A percentile compares a stretch with the other conserved stretches of the same genome.
Conservation (phyloP, 495 filamentous ascomycete species). For the Recurvomyces mirabilis region DNA sequence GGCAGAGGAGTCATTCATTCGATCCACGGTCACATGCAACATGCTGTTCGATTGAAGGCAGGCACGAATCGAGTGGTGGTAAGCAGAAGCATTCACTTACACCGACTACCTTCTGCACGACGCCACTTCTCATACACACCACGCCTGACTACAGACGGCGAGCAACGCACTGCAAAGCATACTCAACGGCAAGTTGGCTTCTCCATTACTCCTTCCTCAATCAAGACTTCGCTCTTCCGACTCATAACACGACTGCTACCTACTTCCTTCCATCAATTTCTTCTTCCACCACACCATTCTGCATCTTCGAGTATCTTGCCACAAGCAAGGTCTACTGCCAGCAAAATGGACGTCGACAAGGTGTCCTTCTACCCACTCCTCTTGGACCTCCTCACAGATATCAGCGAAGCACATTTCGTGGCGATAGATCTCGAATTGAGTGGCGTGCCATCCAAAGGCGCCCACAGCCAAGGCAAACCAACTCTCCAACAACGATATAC, state of each 20-base stretch:
- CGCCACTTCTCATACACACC: no score
- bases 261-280: slow-evolving; percentile 1
- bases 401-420: slow-evolving; percentile 54
- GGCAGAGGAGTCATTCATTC: background rate
- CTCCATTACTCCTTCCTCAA: slow-evolving; percentile 2
- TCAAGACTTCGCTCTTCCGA: background rate
- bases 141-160: background rate
- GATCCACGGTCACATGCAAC: background rate
- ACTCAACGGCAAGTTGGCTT: background rate
- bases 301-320: no score
- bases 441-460: slow-evolving; percentile 42
- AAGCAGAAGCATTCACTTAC: no score
- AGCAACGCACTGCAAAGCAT: background rate
- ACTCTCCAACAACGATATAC: slow-evolving; percentile 53
- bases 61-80: no score
- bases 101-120: no score
- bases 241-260: no score
- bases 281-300: no score
- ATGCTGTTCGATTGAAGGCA: background rate
- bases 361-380: slow-evolving; percentile 44
- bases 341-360: slow-evolving; percentile 52
- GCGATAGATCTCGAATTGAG: slow-evolving; percentile 68
- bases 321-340: background rate
- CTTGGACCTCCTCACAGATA: slow-evolving; percentile 46
- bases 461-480: slow-evolving; percentile 10